Conservation (phyloP, 768 basidiomycete species). For the Rhodocollybia butyracea region DNA sequence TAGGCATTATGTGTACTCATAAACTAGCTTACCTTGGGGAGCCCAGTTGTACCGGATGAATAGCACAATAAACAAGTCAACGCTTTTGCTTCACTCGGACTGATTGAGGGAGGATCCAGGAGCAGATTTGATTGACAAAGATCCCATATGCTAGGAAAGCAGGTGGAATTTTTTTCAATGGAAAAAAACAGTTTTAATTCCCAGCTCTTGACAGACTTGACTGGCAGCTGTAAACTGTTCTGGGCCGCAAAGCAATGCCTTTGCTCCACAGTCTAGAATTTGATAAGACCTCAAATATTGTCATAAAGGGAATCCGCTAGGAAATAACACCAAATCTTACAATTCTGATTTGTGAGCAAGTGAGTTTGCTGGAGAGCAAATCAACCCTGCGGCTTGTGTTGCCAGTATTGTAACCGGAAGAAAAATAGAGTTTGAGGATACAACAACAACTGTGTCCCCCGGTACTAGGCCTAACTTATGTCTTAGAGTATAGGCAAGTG, state of each 20-base stretch:
- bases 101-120: not conserved
- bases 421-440: not conserved
- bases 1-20: not conserved
- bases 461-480: not conserved
- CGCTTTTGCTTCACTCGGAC: not conserved
- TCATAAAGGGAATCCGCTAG: not conserved
- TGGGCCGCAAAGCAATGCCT: not conserved
- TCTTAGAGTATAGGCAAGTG: not conserved
- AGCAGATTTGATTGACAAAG: not conserved
- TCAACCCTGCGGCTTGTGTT: not conserved
- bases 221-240: not conserved
- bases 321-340: not conserved
- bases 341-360: not conserved
- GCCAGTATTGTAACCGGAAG: not conserved
- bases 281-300: not conserved
- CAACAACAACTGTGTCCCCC: conserved; percentile 3
- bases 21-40: not conserved
- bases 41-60: not conserved
- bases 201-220: not conserved
- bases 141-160: not conserved
- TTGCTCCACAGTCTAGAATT: not conserved
- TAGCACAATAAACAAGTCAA: not conserved
- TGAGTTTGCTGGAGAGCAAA: conserved; percentile 5
- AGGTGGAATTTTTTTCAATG: not conserved
- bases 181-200: not conserved